These are phyloP conservation scores for Novymonas esmeraldas DNA, from an alignment of 208 protist genomes.

Conservation along the genomic window DNA sequence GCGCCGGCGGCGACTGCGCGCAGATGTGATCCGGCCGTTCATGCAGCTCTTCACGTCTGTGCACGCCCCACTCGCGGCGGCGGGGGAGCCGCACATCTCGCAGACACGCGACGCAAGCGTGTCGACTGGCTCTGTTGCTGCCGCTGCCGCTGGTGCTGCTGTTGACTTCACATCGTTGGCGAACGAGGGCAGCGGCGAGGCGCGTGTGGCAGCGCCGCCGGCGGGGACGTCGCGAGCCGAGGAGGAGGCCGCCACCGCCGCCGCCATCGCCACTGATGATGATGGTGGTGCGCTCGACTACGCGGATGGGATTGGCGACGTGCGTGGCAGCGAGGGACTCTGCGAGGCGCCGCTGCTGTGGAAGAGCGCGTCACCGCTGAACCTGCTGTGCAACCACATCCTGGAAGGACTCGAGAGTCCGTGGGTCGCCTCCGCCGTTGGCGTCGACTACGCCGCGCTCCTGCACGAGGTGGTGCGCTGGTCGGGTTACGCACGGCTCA, in stretches of 20 bases:
- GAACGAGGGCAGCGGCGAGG: too few relatives aligned
- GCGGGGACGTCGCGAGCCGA: too few relatives aligned
- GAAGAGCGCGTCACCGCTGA: slow-evolving; percentile 70
- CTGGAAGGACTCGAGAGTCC: slow-evolving; percentile 76
- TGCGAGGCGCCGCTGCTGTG: slow-evolving; percentile 61
- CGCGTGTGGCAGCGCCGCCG: too few relatives aligned
- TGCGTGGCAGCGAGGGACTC: not conserved
- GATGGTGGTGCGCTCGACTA: not conserved
- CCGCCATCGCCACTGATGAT: too few relatives aligned
- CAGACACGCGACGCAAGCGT: too few relatives aligned
- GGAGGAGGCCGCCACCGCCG: too few relatives aligned
- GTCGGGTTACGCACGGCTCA: slow-evolving; percentile 50
- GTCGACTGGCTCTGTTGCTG: too few relatives aligned
- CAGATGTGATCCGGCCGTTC: slow-evolving; percentile 62
- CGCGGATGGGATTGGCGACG: not conserved
- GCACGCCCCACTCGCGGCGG: slow-evolving; percentile 44
- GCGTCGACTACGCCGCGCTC: slow-evolving; percentile 63
- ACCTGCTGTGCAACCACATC: slow-evolving; percentile 49
- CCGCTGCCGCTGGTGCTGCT: too few relatives aligned
- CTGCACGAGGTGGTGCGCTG: slow-evolving; percentile 52
- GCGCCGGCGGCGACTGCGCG: slow-evolving; percentile 41
- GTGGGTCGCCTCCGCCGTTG: slow-evolving; percentile 50
- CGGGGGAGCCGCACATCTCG: slow-evolving; percentile 25
- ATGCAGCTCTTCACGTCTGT: slow-evolving; percentile 48
- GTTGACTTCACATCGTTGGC: too few relatives aligned